A percentile compares a stretch with the other conserved stretches of the same genome.
Conservation (phyloP, 148 eudicot genomes). For the Rhododendron mucronatum region DNA sequence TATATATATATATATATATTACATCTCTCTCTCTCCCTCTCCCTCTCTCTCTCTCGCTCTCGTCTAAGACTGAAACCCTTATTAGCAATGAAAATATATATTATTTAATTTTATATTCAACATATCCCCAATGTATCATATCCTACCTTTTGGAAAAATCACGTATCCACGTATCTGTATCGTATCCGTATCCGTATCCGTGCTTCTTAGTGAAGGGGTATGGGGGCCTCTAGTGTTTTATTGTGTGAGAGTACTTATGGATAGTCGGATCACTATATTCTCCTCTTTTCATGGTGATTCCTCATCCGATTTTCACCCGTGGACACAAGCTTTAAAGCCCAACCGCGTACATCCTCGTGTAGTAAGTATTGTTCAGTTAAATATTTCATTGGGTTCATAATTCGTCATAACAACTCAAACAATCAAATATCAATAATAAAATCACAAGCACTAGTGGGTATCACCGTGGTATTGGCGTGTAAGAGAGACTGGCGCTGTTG, state of each 20-base stretch:
- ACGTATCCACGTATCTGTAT: too few species aligned
- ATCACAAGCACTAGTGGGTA: not conserved
- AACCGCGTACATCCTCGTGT: not conserved
- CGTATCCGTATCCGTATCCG: too few species aligned
- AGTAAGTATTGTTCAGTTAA: not conserved
- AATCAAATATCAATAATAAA: not conserved
- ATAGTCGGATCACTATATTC: not conserved
- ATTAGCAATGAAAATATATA: too few species aligned
- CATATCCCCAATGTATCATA: too few species aligned
- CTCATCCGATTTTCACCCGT: not conserved
- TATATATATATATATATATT: too few species aligned
- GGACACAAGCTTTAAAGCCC: not conserved
- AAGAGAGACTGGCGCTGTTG: constrained; percentile 52
- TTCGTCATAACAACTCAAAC: not conserved
- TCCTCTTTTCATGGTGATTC: not conserved
- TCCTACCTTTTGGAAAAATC: too few species aligned
- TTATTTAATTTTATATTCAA: too few species aligned
- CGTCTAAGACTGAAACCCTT: too few species aligned
- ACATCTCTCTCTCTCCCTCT: too few species aligned
- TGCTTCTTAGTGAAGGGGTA: too few species aligned
- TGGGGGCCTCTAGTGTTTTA: not conserved
- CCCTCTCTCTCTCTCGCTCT: too few species aligned
- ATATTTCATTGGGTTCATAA: not conserved
- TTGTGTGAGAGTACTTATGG: not conserved
- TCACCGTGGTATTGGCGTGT: constrained; percentile 46